phyloP scores from a whole-genome alignment of 371 early-diverging fungal species.

The Lichtheimia ornata region DNA sequence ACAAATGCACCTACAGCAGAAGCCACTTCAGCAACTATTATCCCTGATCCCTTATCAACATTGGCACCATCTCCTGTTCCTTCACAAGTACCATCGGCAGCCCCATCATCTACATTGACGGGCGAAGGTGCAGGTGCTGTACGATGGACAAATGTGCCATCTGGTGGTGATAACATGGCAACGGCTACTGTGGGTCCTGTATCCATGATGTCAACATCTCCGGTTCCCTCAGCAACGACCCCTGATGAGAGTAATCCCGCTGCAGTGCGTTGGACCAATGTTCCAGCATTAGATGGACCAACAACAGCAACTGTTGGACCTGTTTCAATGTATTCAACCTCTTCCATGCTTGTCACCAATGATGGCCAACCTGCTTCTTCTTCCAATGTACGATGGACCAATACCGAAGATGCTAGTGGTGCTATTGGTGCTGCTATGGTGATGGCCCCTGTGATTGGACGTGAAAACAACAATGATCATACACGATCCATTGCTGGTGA shows the following conservation, averaged over 20 bases:
- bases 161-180: background rate
- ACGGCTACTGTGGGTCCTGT: slow-evolving; percentile 8
- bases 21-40: slow-evolving; percentile 2
- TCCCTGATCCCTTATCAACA: background rate
- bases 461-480: slow-evolving; percentile 1
- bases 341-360: slow-evolving; percentile 5
- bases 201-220: slow-evolving; percentile 5
- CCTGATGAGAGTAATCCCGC: background rate
- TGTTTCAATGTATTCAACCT: slow-evolving; percentile 11
- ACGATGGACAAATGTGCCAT: slow-evolving; percentile 11
- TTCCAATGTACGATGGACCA: slow-evolving; percentile 32
- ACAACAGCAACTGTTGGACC: slow-evolving; percentile 5
- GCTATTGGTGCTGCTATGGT: slow-evolving; percentile 46
- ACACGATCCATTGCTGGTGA: background rate
- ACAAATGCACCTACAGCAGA: slow-evolving; percentile 22
- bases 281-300: slow-evolving; percentile 14
- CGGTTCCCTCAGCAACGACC: background rate
- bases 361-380: background rate
- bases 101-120: background rate
- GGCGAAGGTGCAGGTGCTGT: slow-evolving; percentile 2
- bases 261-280: slow-evolving; percentile 30
- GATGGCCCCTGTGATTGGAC: slow-evolving; percentile 21
- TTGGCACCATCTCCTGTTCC: background rate
- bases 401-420: slow-evolving; percentile 35
- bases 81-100: slow-evolving; percentile 4